phyloP scores from a whole-genome alignment of 306 rosid species.

The Begonia peltatifolia region DNA sequence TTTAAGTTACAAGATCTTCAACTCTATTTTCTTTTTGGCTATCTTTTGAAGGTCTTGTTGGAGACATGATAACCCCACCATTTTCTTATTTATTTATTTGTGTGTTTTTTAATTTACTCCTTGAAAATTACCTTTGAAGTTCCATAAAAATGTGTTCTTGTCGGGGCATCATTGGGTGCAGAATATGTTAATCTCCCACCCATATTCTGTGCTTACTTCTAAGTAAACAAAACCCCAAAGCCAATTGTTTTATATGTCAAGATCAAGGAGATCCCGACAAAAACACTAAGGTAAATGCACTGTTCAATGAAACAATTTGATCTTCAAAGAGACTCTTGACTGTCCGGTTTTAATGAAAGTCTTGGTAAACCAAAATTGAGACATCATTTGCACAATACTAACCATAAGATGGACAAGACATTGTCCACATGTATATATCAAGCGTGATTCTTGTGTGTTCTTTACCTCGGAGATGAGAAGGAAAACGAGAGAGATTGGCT shows the following conservation, averaged over 20 bases:
- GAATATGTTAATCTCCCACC: constrained; percentile 50
- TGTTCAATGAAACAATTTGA: too few relatives aligned
- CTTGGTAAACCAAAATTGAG: too few relatives aligned
- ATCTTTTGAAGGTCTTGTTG: constrained; percentile 22
- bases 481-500: too few relatives aligned
- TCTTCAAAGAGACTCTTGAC: too few relatives aligned
- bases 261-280: neutral
- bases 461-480: too few relatives aligned
- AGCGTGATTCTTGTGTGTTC: too few relatives aligned
- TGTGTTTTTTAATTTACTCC: constrained; percentile 7
- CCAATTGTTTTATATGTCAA: neutral
- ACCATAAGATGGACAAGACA: too few relatives aligned
- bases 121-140: constrained; percentile 27
- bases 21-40: constrained; percentile 20
- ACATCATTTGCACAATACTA: too few relatives aligned
- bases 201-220: constrained; percentile 12
- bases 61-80: constrained; percentile 63
- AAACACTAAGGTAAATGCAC: too few relatives aligned
- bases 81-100: constrained; percentile 7
- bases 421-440: too few relatives aligned
- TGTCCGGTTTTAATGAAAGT: too few relatives aligned
- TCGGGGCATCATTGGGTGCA: constrained; percentile 57
- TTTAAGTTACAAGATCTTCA: constrained; percentile 35
- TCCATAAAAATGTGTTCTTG: constrained; percentile 61
- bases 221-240: constrained; percentile 14